Conservation (phyloP, 306 rosid species). For the Alnus glutinosa region DNA sequence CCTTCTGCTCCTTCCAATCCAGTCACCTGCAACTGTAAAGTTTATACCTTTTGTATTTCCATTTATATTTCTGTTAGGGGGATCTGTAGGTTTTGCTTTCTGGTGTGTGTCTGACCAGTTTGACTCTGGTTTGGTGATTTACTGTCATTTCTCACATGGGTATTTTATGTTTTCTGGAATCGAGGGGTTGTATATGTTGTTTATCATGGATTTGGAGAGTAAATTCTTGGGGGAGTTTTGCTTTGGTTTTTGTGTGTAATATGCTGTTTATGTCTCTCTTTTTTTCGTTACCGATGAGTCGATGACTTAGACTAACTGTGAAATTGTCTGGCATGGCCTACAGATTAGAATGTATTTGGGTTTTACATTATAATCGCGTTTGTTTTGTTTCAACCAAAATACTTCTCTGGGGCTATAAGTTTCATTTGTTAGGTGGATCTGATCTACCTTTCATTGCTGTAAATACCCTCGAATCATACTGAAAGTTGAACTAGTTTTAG, state of each 20-base stretch:
- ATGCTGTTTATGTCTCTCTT: background rate
- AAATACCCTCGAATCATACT: background rate
- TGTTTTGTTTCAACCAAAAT: background rate
- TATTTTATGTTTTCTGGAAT: background rate
- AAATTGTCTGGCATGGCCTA: background rate
- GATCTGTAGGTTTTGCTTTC: background rate
- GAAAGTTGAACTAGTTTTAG: background rate
- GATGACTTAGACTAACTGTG: background rate
- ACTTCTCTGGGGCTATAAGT: background rate
- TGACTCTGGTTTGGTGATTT: background rate
- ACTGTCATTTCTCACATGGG: background rate
- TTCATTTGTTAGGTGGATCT: background rate
- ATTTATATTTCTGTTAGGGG: background rate
- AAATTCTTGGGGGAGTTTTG: background rate
- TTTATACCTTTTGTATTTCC: background rate
- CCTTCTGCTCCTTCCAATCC: constrained; percentile 83
- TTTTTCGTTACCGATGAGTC: background rate
- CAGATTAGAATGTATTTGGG: background rate
- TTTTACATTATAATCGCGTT: background rate
- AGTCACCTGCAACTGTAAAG: constrained; percentile 77
- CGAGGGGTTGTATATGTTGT: background rate
- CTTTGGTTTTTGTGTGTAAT: background rate
- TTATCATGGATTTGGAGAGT: constrained; percentile 8
- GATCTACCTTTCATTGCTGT: background rate
- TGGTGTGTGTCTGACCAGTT: background rate